Conservation (phyloP, 371 early-diverging fungal species). For the Mucor lusitanicus region DNA sequence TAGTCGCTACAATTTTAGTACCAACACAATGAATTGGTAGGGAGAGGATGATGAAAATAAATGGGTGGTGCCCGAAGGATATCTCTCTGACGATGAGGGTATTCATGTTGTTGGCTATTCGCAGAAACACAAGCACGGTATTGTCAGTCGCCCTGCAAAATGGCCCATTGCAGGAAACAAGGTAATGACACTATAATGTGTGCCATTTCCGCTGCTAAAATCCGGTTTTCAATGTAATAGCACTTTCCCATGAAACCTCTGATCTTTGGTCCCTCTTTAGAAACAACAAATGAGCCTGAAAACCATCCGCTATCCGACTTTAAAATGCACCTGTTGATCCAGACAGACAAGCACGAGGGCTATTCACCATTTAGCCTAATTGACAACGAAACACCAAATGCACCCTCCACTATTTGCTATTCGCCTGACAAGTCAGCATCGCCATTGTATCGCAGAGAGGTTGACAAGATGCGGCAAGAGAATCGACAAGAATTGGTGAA, state of each 20-base stretch:
- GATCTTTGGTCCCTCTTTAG: constrained; percentile 19
- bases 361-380: constrained; percentile 2
- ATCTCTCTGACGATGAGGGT: constrained; percentile 78
- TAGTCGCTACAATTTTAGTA: background rate
- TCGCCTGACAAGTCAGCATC: background rate
- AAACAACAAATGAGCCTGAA: constrained; percentile 6
- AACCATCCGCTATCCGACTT: constrained; percentile 19
- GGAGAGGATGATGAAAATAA: background rate
- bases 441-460: constrained; percentile 5
- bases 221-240: background rate
- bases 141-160: constrained; percentile 20
- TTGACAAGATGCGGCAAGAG: background rate
- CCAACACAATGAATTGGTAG: background rate
- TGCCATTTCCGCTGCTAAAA: background rate
- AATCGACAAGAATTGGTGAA: background rate
- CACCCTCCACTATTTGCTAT: background rate
- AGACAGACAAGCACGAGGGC: background rate
- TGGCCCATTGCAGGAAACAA: constrained; percentile 13
- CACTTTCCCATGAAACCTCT: constrained; percentile 22
- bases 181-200: background rate
- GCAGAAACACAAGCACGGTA: background rate
- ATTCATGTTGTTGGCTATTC: constrained; percentile 9
- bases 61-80: constrained; percentile 66
- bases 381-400: background rate
- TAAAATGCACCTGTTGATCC: constrained; percentile 5